A percentile compares a stretch with the other conserved stretches of the same genome.
Evolutionary conservation across 306 rosid species (phyloP).

Genomic region (Cicer arietinum): DNA sequence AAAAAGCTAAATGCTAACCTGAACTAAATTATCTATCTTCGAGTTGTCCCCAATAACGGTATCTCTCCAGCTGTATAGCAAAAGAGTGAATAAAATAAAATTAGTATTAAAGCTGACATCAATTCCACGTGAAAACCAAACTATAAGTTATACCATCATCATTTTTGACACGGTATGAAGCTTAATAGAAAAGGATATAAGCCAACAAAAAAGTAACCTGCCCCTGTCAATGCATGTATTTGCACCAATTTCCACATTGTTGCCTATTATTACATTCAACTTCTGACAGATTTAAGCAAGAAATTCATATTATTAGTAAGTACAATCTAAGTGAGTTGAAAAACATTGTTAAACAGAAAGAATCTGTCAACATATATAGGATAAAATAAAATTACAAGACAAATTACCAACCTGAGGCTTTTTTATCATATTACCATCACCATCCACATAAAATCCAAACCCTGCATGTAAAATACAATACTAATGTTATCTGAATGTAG

Average conservation of each 20-base stretch:
- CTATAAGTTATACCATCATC: conserved; percentile 13
- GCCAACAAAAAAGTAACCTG: conserved; percentile 59
- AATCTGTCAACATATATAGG: conserved; percentile 12
- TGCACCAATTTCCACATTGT: conserved; percentile 86
- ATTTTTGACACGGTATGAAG: conserved; percentile 2
- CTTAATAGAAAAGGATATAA: conserved; percentile 11
- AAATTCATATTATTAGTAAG: conserved; percentile 24
- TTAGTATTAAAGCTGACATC: conserved; percentile 31
- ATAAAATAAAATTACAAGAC: conserved; percentile 9
- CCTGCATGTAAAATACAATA: conserved; percentile 57
- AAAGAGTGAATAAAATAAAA: conserved; percentile 36
- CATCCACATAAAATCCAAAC: conserved; percentile 84
- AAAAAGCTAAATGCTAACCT: conserved; percentile 60
- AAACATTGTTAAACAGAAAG: conserved; percentile 10
- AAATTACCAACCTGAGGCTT: conserved; percentile 83
- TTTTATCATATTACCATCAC: conserved; percentile 73
- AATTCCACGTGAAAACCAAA: conserved; percentile 39
- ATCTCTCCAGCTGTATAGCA: conserved; percentile 89
- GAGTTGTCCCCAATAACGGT: conserved; percentile 78
- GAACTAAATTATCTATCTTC: conserved; percentile 92
- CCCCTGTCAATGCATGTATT: conserved; percentile 95
- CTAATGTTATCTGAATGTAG: conserved; percentile 17
- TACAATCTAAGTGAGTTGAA: conserved; percentile 5
- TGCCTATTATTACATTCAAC: conserved; percentile 77
- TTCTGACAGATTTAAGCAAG: conserved; percentile 56